phyloP scores from a whole-genome alignment of 768 basidiomycete species.

The Cystoderma amianthinum region DNA sequence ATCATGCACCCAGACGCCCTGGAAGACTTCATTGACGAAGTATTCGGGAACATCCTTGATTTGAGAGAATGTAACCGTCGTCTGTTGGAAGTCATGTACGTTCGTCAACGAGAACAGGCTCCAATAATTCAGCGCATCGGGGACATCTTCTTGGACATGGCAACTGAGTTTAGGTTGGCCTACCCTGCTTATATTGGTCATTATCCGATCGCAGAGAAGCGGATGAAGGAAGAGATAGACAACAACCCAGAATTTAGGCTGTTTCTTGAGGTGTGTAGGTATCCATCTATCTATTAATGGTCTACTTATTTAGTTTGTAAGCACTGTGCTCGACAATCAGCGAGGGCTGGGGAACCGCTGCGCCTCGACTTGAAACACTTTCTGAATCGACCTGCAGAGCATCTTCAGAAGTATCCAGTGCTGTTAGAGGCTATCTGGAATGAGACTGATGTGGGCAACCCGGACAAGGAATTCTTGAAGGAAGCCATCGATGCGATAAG shows the following conservation, averaged over 20 bases:
- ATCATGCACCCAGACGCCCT: constrained; percentile 44
- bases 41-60: constrained; percentile 85
- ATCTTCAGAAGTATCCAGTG: constrained; percentile 79
- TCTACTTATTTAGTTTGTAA: constrained; percentile 10
- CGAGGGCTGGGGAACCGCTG: constrained; percentile 29
- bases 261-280: constrained; percentile 70
- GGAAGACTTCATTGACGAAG: constrained; percentile 82
- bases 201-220: constrained; percentile 79
- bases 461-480: constrained; percentile 76
- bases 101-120: constrained; percentile 80
- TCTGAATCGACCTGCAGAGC: constrained; percentile 73
- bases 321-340: constrained; percentile 35
- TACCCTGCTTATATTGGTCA: constrained; percentile 86
- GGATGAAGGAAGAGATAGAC: constrained; percentile 82
- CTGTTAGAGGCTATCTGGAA: constrained; percentile 80
- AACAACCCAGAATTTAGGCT: constrained; percentile 73
- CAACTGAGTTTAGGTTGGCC: constrained; percentile 78
- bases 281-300: background rate
- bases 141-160: constrained; percentile 82
- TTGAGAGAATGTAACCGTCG: constrained; percentile 79
- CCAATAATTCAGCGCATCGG: constrained; percentile 83
- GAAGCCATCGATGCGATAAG: constrained; percentile 83
- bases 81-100: constrained; percentile 80
- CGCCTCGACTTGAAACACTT: constrained; percentile 69
- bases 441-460: constrained; percentile 75